phyloP scores from a whole-genome alignment of 495 filamentous ascomycete genomes.

The Hypoxylon fuscum region DNA sequence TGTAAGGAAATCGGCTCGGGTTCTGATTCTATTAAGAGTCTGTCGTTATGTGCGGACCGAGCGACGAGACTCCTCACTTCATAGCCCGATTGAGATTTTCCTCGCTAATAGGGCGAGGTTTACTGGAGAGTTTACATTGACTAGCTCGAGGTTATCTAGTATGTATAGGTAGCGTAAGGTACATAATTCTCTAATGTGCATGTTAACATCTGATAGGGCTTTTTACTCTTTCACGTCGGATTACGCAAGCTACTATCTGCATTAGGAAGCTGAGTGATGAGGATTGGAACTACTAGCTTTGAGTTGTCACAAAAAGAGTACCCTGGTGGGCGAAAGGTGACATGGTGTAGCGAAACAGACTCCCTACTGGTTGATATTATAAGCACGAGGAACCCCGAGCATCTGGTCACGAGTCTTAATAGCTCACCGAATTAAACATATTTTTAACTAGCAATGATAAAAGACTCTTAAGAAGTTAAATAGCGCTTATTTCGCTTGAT shows the following conservation, averaged over 20 bases:
- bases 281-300: not conserved
- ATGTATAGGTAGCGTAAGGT: not conserved
- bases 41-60: too few relatives aligned
- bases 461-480: too few relatives aligned
- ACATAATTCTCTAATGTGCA: not conserved
- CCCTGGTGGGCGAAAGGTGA: constrained; percentile 23
- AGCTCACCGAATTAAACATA: not conserved
- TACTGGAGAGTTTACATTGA: too few relatives aligned
- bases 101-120: too few relatives aligned
- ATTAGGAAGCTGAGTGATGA: constrained; percentile 25
- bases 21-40: too few relatives aligned
- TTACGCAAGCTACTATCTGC: constrained; percentile 10
- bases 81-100: too few relatives aligned
- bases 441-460: not conserved
- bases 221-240: not conserved
- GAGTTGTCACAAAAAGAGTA: constrained; percentile 8
- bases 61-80: too few relatives aligned
- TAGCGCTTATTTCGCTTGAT: not conserved
- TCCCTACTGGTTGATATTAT: not conserved
- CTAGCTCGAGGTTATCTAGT: too few relatives aligned
- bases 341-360: not conserved
- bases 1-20: not conserved
- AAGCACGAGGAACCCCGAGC: not conserved
- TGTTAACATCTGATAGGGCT: not conserved
- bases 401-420: not conserved